These are phyloP conservation scores for Phellopilus nigrolimitatus DNA, from an alignment of 1,284 basidiomycete species.

Conservation along the genomic window DNA sequence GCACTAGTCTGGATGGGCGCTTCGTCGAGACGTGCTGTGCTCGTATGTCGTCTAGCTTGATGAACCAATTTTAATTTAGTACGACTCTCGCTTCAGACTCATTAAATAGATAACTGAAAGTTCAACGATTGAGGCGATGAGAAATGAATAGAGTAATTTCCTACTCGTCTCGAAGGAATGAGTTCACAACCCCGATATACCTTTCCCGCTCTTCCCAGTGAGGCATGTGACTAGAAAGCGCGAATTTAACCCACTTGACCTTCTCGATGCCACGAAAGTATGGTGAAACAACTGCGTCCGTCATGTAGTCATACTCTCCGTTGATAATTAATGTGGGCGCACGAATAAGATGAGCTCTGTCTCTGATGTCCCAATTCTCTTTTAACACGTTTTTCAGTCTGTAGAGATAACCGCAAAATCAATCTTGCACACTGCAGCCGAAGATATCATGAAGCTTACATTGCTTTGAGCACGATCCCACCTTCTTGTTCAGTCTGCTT, in stretches of 20 bases:
- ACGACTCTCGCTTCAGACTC: no score
- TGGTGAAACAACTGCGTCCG: constrained; percentile 28
- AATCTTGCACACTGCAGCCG: background rate
- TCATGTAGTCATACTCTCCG: constrained; percentile 31
- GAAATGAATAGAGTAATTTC: no score
- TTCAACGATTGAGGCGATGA: no score
- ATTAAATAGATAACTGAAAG: no score
- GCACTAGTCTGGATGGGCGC: no score
- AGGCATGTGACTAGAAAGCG: constrained; percentile 28
- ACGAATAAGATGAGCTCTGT: constrained; percentile 30
- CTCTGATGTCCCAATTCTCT: constrained; percentile 30
- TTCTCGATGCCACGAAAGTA: constrained; percentile 30
- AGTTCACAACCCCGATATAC: background rate
- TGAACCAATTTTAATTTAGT: no score
- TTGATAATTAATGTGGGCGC: constrained; percentile 32
- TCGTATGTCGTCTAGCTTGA: no score
- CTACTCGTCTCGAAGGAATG: background rate
- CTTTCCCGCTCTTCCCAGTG: constrained; percentile 27
- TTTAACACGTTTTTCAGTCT: constrained; percentile 26
- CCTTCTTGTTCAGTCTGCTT: constrained; percentile 9
- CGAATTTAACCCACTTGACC: constrained; percentile 32
- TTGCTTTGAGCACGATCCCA: background rate
- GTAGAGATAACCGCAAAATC: no score
- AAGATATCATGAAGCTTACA: background rate
- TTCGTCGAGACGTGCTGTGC: no score